A percentile compares a stretch with the other conserved stretches of the same genome.
Conservation (phyloP, 2,329 filamentous ascomycete genomes). For the Verruconis gallopava region DNA sequence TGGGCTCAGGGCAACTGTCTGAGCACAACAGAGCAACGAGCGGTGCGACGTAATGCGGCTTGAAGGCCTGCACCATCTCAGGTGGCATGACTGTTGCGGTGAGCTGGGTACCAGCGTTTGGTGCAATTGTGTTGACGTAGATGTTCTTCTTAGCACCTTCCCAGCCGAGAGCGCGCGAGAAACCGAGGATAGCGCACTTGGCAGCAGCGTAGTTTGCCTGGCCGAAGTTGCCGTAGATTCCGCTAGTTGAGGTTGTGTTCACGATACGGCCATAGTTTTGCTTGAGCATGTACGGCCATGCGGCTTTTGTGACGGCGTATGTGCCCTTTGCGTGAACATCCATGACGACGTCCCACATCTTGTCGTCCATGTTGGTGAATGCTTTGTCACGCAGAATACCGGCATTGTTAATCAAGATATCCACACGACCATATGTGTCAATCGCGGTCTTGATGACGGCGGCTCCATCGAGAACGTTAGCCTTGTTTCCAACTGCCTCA, state of each 20-base stretch:
- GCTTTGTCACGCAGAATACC: conserved; percentile 90
- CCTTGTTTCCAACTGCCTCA: conserved; percentile 77
- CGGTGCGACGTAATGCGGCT: conserved; percentile 95
- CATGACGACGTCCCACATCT: conserved; percentile 73
- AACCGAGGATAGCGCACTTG: conserved; percentile 69
- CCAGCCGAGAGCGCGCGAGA: conserved; percentile 82
- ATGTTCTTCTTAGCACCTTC: conserved; percentile 98
- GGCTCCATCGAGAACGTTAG: conserved; percentile 78
- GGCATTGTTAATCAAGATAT: conserved; percentile 87
- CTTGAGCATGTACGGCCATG: conserved; percentile 88
- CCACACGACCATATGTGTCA: conserved; percentile 74
- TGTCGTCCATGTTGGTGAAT: conserved; percentile 87
- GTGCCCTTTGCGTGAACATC: conserved; percentile 81
- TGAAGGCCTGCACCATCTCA: conserved; percentile 97
- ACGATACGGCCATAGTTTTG: conserved; percentile 89
- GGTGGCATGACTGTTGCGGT: conserved; percentile 88
- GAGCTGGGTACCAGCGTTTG: conserved; percentile 93
- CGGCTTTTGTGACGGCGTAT: conserved; percentile 87
- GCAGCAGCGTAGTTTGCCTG: conserved; percentile 81
- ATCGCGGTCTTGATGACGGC: conserved; percentile 75
- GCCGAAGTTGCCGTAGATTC: conserved; percentile 92
- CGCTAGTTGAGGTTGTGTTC: conserved; percentile 84
- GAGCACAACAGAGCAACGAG: conserved; percentile 76
- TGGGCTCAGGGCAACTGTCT: conserved; percentile 73
- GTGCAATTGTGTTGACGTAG: conserved; percentile 93